phyloP scores from a whole-genome alignment of 108 stramenopile genomes.

The Cyclotella choctawhatcheeana region DNA sequence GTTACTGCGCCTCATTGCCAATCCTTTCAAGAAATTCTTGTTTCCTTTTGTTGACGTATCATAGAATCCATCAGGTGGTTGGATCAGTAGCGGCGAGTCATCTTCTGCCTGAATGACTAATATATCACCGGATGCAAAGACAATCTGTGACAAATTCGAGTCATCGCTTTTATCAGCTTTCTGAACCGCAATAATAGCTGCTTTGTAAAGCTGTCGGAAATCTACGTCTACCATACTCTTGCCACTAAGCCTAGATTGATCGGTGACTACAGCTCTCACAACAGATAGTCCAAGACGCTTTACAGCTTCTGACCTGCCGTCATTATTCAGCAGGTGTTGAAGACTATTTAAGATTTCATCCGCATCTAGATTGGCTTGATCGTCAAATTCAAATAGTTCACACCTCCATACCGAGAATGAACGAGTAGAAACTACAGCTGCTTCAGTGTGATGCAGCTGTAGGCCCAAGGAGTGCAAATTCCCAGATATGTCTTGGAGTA shows the following conservation, averaged over 20 bases:
- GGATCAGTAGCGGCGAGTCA: slow-evolving; percentile 69
- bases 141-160: slow-evolving; percentile 30
- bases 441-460: slow-evolving; percentile 79
- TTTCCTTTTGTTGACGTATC: background rate
- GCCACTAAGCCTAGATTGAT: slow-evolving; percentile 60
- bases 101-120: slow-evolving; percentile 74
- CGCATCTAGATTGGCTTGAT: slow-evolving; percentile 44
- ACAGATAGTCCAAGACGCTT: slow-evolving; percentile 72
- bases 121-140: slow-evolving; percentile 69
- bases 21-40: background rate
- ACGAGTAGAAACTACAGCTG: slow-evolving; percentile 63
- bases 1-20: background rate
- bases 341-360: slow-evolving; percentile 74
- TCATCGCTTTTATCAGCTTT: slow-evolving; percentile 56
- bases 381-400: slow-evolving; percentile 61
- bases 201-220: slow-evolving; percentile 70
- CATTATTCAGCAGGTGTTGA: slow-evolving; percentile 58
- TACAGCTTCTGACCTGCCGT: slow-evolving; percentile 53
- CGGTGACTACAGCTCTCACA: slow-evolving; percentile 67
- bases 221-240: slow-evolving; percentile 57
- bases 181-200: slow-evolving; percentile 76
- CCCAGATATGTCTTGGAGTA: slow-evolving; percentile 76
- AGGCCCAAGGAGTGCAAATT: slow-evolving; percentile 61
- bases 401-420: slow-evolving; percentile 87
- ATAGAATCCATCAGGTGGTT: slow-evolving; percentile 48